Percentiles rank a stretch among this genome's conserved stretches.
These are phyloP conservation scores for Termitomyces titanicus DNA, from an alignment of 768 basidiomycete species.

Conservation along the genomic window DNA sequence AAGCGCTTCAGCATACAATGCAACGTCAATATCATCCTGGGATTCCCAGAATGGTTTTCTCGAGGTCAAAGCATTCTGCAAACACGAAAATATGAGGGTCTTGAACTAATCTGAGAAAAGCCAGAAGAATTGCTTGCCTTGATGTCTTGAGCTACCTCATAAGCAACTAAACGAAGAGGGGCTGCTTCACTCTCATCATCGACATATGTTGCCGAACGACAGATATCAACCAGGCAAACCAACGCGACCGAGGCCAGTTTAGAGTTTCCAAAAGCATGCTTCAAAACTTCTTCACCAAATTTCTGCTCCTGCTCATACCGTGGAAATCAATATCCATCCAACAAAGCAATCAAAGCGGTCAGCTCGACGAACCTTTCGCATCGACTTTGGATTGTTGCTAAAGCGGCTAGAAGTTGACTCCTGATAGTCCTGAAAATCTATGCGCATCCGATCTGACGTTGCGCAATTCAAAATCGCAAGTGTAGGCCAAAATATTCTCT, in stretches of 20 bases:
- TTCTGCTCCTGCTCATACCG: constrained; percentile 40
- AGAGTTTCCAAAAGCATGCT: constrained; percentile 48
- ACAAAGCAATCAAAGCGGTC: not conserved
- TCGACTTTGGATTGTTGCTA: too few relatives aligned
- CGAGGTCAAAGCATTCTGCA: constrained; percentile 29
- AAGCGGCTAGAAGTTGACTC: constrained; percentile 24
- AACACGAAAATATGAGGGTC: not conserved
- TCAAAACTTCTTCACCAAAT: constrained; percentile 61
- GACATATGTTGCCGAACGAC: constrained; percentile 62
- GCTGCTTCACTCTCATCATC: constrained; percentile 48
- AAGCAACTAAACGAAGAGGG: constrained; percentile 60
- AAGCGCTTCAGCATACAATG: constrained; percentile 70
- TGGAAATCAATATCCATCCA: not conserved
- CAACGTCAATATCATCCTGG: constrained; percentile 70
- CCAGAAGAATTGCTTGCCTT: constrained; percentile 42
- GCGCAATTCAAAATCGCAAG: constrained; percentile 71
- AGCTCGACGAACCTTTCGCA: constrained; percentile 32
- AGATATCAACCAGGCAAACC: constrained; percentile 74
- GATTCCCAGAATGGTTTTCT: constrained; percentile 70
- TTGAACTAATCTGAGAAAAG: not conserved
- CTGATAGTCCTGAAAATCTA: constrained; percentile 61
- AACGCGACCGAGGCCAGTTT: constrained; percentile 66
- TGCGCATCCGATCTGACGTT: constrained; percentile 67
- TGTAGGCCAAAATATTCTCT: constrained; percentile 72
- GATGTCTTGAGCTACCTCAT: constrained; percentile 77